Evolutionary conservation across 1,139 yeast genomes (phyloP).

Genomic region (Arxiozyma slooffiae): DNA sequence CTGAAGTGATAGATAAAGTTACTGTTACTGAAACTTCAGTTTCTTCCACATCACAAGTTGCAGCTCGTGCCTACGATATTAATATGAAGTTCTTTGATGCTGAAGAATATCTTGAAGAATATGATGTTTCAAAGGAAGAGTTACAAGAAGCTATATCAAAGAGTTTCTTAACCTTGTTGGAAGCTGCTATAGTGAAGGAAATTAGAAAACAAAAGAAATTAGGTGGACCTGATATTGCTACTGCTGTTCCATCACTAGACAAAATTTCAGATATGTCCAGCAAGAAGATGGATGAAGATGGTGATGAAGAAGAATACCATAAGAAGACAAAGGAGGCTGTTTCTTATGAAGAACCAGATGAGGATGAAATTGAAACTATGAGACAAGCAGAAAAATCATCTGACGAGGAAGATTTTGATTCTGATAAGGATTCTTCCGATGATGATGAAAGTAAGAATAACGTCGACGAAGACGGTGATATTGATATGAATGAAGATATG

Average conservation of each 20-base stretch:
- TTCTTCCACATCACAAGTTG: slow-evolving; percentile 38
- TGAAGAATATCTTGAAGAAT: slow-evolving; percentile 74
- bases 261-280: slow-evolving; percentile 33
- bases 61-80: slow-evolving; percentile 66
- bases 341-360: slow-evolving; percentile 91
- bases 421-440: slow-evolving; percentile 35
- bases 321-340: slow-evolving; percentile 72
- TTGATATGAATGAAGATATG: slow-evolving; percentile 30
- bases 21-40: slow-evolving; percentile 83
- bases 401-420: slow-evolving; percentile 42
- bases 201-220: slow-evolving; percentile 66
- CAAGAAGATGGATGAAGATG: slow-evolving; percentile 42
- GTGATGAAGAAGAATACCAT: slow-evolving; percentile 56
- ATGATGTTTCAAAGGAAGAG: slow-evolving; percentile 74
- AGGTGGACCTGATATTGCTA: slow-evolving; percentile 56
- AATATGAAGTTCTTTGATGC: slow-evolving; percentile 66
- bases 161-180: slow-evolving; percentile 61
- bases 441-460: slow-evolving; percentile 35
- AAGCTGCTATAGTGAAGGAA: slow-evolving; percentile 66
- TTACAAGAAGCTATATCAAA: slow-evolving; percentile 60
- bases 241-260: slow-evolving; percentile 53
- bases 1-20: slow-evolving; percentile 82
- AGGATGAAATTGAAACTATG: slow-evolving; percentile 82
- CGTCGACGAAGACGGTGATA: slow-evolving; percentile 33
- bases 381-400: slow-evolving; percentile 67